Percentiles rank a stretch among this genome's conserved stretches.
These are phyloP conservation scores for Biancaea sappan DNA, from an alignment of 306 rosid genomes.

Conservation along the genomic window DNA sequence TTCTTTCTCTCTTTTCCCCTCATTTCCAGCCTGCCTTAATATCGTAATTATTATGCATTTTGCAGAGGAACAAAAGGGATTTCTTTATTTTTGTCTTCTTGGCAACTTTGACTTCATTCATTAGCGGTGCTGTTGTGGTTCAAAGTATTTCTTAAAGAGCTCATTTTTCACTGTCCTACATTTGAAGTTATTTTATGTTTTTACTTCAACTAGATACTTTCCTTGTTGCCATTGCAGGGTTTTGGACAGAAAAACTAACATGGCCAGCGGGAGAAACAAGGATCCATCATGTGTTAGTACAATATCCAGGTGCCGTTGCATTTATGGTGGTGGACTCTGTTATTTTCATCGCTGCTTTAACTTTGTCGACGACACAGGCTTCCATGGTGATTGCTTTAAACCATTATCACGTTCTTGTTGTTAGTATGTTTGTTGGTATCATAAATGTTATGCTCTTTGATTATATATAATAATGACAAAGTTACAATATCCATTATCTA, in stretches of 20 bases:
- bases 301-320: conserved; percentile 62
- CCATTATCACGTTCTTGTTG: not conserved
- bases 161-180: conserved; percentile 31
- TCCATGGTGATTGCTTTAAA: conserved; percentile 63
- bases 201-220: conserved; percentile 34
- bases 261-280: conserved; percentile 62
- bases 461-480: not conserved
- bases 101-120: conserved; percentile 58
- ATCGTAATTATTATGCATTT: conserved; percentile 43
- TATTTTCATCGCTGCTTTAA: conserved; percentile 49
- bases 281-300: conserved; percentile 58
- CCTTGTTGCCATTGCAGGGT: conserved; percentile 60
- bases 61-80: conserved; percentile 94
- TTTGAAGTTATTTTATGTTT: conserved; percentile 29
- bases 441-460: not conserved
- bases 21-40: conserved; percentile 26
- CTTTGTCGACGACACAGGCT: conserved; percentile 70
- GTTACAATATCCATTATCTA: not conserved
- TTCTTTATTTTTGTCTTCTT: conserved; percentile 78
- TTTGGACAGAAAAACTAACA: conserved; percentile 55
- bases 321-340: conserved; percentile 64
- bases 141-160: conserved; percentile 64
- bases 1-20: conserved; percentile 1
- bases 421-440: conserved; percentile 4
- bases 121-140: conserved; percentile 54